Base-by-base conservation (phyloP, 257 asterid genomes). In the Rubia yunnanensis region DNA sequence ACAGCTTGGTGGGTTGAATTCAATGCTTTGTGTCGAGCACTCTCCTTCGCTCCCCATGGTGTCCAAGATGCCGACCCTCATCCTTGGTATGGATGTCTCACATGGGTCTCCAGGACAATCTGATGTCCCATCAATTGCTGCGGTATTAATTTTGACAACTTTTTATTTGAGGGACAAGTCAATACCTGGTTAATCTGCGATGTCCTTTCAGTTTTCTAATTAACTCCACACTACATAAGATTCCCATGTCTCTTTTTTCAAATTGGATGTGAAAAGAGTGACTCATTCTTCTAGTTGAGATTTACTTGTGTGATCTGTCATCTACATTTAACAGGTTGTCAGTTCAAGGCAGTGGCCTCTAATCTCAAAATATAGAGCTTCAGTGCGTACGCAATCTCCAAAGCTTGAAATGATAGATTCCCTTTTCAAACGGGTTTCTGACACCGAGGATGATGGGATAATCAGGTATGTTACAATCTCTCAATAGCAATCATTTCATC, bases 41-140 rank as follows among this genome's bases (percentile, higher is more conserved):
- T 68, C 80, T 17, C 88, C 88, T 56, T 78, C 95, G 3, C 53
- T 92, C 5, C 95, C 95, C 2, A 0, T 84, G 73, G 81, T 92
- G 30, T 88, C 98, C 0, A 89, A 85, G 73, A 72, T 64, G 63
- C 96, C 98, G 15, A 89, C 98, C 24, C 67, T 89, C 23, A 87
- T 92, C 70, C 82, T 92, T 60, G 98, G 98, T 46, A 92, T 92
- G 98, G 98, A 92, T 52, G 98, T 92, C 7, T 88, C 96, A 0
- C 98, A 92, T 63, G 98, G 96, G 57, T 92, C 98, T 38, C 98
- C 98, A 28, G 98, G 98, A 67, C 95, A 83, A 74, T 88, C 96
- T 31, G 98, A 92, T 75, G 35, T 88, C 24, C 98, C 98, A 2
- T 92, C 98, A 30, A 88, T 92, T 81, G 98, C 98, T 68, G 98